Conservation (phyloP, 2,329 filamentous ascomycete species). For the Fusarium coffeatum region DNA sequence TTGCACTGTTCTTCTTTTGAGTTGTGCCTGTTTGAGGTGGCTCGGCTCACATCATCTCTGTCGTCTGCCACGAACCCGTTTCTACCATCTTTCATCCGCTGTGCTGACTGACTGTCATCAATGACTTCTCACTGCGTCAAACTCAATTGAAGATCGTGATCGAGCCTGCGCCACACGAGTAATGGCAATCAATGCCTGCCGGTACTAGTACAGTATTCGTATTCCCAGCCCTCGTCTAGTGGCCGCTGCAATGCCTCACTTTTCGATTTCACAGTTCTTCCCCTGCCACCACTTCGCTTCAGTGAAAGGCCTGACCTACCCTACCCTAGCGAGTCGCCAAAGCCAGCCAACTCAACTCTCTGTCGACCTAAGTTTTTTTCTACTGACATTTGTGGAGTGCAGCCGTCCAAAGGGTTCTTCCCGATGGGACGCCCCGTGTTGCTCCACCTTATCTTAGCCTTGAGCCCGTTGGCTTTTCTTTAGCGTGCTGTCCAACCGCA, state of each 20-base stretch:
- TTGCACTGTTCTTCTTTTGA: conserved; percentile 12
- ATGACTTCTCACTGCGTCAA: conserved; percentile 5
- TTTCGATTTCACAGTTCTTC: conserved; percentile 10
- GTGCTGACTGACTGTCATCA: conserved; percentile 1
- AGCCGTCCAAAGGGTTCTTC: conserved; percentile 44
- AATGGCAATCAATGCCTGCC: conserved; percentile 10
- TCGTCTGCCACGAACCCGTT: conserved; percentile 7
- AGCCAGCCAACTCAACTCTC: conserved; percentile 17
- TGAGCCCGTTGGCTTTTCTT: conserved; percentile 30
- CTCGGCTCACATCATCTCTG: conserved; percentile 29
- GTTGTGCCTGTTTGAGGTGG: conserved; percentile 4
- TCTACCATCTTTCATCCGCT: conserved; percentile 4
- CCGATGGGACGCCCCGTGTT: conserved; percentile 45
- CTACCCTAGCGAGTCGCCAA: neutral
- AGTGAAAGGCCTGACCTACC: conserved; percentile 15
- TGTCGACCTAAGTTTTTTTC: conserved; percentile 20
- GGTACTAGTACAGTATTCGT: conserved; percentile 10
- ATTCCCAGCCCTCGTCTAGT: conserved; percentile 25
- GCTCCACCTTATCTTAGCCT: conserved; percentile 39
- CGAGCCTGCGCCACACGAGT: conserved; percentile 26
- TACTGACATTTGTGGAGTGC: conserved; percentile 43
- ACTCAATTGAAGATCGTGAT: conserved; percentile 23
- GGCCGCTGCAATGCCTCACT: conserved; percentile 21
- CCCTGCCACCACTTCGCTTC: conserved; percentile 31
- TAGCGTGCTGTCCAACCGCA: conserved; percentile 30